A percentile compares a stretch with the other conserved stretches of the same genome.
Evolutionary conservation across 1,284 basidiomycete genomes (phyloP).

Genomic region (Leccinum fallax): DNA sequence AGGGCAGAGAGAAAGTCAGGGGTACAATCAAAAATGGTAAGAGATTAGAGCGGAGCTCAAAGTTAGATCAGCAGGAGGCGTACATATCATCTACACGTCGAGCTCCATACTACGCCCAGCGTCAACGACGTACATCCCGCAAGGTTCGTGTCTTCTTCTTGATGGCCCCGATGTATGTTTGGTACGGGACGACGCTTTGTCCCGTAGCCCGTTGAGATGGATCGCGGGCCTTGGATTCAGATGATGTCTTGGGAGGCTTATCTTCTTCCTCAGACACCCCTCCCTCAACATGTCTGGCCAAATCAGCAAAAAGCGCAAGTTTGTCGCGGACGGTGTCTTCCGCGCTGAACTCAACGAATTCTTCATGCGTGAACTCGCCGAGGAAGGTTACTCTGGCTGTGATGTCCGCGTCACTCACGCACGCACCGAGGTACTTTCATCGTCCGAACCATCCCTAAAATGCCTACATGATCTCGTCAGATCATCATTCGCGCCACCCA

Average conservation of each 20-base stretch:
- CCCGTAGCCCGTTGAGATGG: conserved; percentile 21
- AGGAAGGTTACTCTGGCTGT: conserved; percentile 99
- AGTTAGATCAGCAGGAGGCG: conserved; percentile 16
- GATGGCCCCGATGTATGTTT: background rate
- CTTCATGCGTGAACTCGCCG: conserved; percentile 98
- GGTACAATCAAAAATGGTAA: conserved; percentile 8
- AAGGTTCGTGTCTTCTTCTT: conserved; percentile 28
- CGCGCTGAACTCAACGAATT: conserved; percentile 98
- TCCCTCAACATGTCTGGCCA: conserved; percentile 68
- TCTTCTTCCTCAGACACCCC: conserved; percentile 21
- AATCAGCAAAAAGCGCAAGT: conserved; percentile 97
- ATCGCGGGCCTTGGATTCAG: conserved; percentile 15
- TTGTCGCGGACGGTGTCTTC: conserved; percentile 98
- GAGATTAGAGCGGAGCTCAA: conserved; percentile 27
- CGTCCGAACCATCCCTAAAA: conserved; percentile 4
- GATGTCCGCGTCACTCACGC: conserved; percentile 99
- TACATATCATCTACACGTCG: conserved; percentile 12
- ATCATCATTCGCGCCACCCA: conserved; percentile 99
- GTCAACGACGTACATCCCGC: conserved; percentile 19
- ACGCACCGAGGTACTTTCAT: conserved; percentile 81
- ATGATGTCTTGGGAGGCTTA: conserved; percentile 27
- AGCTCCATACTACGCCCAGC: background rate
- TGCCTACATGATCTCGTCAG: conserved; percentile 40
- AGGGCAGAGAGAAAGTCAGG: conserved; percentile 5
- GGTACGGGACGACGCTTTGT: background rate